Evolutionary conservation across 345 rosid genomes (phyloP).

Genomic region (Capsella bursapastoris): DNA sequence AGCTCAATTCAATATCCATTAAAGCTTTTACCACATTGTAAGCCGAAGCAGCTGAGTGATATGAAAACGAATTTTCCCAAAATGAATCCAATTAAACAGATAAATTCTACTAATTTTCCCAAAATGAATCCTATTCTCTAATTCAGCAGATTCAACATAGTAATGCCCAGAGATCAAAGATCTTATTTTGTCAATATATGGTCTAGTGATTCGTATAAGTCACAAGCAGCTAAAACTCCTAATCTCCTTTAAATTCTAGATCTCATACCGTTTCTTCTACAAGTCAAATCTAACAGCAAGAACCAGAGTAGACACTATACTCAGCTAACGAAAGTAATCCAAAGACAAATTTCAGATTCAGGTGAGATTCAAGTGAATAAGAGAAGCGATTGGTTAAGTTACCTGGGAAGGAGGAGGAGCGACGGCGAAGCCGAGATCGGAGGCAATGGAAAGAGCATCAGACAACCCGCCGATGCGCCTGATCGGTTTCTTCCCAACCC

Average conservation of each 20-base stretch:
- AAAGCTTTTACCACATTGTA: not conserved
- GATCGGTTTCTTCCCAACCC: slow-evolving; percentile 95
- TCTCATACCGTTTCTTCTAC: slow-evolving; percentile 12
- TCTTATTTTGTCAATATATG: not conserved
- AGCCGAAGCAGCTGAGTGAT: not conserved
- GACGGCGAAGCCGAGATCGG: slow-evolving; percentile 93
- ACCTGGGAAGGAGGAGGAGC: slow-evolving; percentile 86
- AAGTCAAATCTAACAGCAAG: slow-evolving; percentile 19
- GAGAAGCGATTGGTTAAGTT: slow-evolving; percentile 16
- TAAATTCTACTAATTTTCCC: not conserved
- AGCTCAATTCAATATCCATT: slow-evolving; percentile 7
- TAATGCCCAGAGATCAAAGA: slow-evolving; percentile 1
- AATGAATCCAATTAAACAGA: slow-evolving; percentile 18
- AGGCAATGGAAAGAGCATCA: slow-evolving; percentile 95
- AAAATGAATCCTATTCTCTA: slow-evolving; percentile 31
- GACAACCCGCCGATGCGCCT: slow-evolving; percentile 97
- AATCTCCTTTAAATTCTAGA: slow-evolving; percentile 1
- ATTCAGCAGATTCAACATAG: slow-evolving; percentile 12
- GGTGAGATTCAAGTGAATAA: not conserved
- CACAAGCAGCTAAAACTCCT: slow-evolving; percentile 11
- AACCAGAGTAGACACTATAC: not conserved
- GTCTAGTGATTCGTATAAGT: slow-evolving; percentile 6
- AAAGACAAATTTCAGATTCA: not conserved
- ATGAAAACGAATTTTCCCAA: slow-evolving; percentile 6
- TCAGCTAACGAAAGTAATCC: slow-evolving; percentile 11